Conservation (phyloP, 164 flowering plant genomes). For the Magnolia officinalis region DNA sequence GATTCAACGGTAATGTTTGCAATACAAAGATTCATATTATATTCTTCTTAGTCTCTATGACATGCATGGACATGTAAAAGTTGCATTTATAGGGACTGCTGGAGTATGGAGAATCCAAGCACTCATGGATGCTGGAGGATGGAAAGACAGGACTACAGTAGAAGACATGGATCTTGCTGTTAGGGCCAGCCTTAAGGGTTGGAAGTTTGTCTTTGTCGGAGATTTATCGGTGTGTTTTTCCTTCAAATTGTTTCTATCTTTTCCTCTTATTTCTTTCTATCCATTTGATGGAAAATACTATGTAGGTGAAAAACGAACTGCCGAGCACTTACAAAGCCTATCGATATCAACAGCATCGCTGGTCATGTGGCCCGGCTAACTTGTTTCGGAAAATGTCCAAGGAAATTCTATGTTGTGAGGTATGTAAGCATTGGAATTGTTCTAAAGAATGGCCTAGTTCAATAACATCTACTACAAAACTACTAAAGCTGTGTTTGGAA, state of each 20-base stretch:
- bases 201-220: conserved; percentile 66
- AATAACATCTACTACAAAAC: too few relatives aligned
- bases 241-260: neutral
- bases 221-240: conserved; percentile 36
- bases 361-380: conserved; percentile 91
- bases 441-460: neutral
- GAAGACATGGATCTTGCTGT: conserved; percentile 86
- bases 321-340: conserved; percentile 79
- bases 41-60: neutral
- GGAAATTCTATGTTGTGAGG: conserved; percentile 53
- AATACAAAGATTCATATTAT: neutral
- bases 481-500: too few relatives aligned
- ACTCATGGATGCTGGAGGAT: conserved; percentile 65
- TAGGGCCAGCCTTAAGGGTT: conserved; percentile 67
- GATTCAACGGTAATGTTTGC: conserved; percentile 53
- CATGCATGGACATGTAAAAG: neutral
- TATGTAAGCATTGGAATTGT: conserved; percentile 3
- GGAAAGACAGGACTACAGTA: conserved; percentile 77
- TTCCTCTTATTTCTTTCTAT: neutral
- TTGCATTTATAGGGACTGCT: conserved; percentile 51
- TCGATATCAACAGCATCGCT: conserved; percentile 73
- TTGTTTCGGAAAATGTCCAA: conserved; percentile 60
- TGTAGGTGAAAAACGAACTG: conserved; percentile 65
- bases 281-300: neutral
- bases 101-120: conserved; percentile 71